A percentile compares a stretch with the other conserved stretches of the same genome.
Evolutionary conservation across 257 asterid genomes (phyloP).

Genomic region (Solanum sparsipilum): DNA sequence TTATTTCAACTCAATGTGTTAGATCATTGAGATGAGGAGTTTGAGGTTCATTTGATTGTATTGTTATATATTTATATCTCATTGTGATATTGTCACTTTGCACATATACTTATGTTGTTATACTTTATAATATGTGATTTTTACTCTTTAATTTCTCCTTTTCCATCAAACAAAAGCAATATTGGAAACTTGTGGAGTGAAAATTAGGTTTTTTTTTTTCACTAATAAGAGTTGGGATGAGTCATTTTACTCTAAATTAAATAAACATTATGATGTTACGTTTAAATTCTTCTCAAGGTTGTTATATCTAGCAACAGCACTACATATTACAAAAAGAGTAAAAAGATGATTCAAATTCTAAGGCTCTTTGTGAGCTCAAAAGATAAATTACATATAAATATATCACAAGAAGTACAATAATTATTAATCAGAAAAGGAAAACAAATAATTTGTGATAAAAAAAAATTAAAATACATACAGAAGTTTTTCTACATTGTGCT

Average conservation of each 20-base stretch:
- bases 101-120: background rate
- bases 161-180: background rate
- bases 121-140: background rate
- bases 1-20: background rate
- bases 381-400: background rate
- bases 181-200: background rate
- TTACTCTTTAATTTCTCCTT: background rate
- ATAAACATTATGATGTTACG: background rate
- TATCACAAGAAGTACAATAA: background rate
- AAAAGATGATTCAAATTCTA: background rate
- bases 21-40: background rate
- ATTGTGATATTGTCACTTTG: background rate
- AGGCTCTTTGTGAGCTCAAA: background rate
- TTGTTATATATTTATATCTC: background rate
- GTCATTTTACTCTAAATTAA: background rate
- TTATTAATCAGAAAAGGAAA: background rate
- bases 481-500: background rate
- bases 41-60: background rate
- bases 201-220: background rate
- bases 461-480: background rate
- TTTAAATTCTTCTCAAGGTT: background rate
- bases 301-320: background rate
- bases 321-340: background rate
- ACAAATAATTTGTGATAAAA: background rate
- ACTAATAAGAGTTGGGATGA: background rate